Base-by-base conservation (phyloP, 805 yeast species). In the Kodamaea fukazawae region DNA sequence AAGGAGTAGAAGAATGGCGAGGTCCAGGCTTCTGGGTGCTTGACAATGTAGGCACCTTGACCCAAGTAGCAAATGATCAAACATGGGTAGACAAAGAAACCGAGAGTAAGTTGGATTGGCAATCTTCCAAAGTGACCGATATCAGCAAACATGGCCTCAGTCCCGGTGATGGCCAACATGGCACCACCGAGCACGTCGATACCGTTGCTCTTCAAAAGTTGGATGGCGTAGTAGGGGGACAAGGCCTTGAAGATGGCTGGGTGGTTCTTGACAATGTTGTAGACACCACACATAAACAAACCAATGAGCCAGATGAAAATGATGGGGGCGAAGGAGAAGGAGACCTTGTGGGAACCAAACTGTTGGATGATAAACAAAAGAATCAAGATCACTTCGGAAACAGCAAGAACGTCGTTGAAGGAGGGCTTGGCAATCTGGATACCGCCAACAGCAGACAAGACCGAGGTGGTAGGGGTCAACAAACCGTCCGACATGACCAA, bases 101-200 rank as follows among this genome's bases (percentile, higher is more conserved):
- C 41, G 32, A 76, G 54, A 7, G 81, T 67, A 8, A 78, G 38
- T 45, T 76, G 79, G 33, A 76, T 64, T 1, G 83, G 73, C 4
- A 61, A 46, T 17, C 64, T 62, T 2, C 80, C 77, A 49, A 78
- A 75, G 50, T 75, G 81, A 3, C 82, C 78, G 36, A 78, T 63
- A 55, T 79, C 83, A 2, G 83, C 81, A 59, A 79, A 79, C 79
- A 79, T 73, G 5, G 83, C 82, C 46, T 79, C 84, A 3, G 75
- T 63, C 23, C 84, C 84, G 0, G 85, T 78, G 17, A 79, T 57
- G 1, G 78, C 62, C 32, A 79, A 68, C 74, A 78, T 70, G 3
- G 76, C 74, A 3, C 76, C 71, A 8, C 76, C 69, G 23, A 79
- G 59, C 2, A 66, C 59, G 50, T 71, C 76, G 20, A 73, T 58